Conservation (phyloP, 1,139 yeast genomes). For the Geotrichum aggregatum region DNA sequence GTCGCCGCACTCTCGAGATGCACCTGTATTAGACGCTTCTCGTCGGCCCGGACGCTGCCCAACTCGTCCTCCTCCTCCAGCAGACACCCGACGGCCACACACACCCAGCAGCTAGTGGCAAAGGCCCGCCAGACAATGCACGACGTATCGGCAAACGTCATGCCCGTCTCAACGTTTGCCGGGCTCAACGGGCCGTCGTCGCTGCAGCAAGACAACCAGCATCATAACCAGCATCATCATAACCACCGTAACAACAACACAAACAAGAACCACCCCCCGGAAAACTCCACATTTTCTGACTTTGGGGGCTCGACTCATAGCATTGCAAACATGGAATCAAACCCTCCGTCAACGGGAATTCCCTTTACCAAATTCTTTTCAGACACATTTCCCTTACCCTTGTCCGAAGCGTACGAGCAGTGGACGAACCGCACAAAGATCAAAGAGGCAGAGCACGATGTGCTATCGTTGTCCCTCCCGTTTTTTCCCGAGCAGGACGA, state of each 20-base stretch:
- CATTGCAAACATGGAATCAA: neutral
- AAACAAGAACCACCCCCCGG: too few relatives aligned
- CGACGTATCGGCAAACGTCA: neutral
- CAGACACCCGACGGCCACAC: neutral
- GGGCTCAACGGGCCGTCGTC: neutral
- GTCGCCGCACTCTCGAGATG: neutral
- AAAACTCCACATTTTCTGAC: too few relatives aligned
- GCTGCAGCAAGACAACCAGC: neutral
- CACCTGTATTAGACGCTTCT: neutral
- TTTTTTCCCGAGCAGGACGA: slow-evolving; percentile 55
- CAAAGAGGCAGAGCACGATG: slow-evolving; percentile 40
- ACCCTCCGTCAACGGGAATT: slow-evolving; percentile 36
- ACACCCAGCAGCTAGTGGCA: neutral
- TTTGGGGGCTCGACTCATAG: neutral
- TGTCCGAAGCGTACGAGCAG: slow-evolving; percentile 42
- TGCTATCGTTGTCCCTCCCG: slow-evolving; percentile 51
- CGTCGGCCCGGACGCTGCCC: neutral
- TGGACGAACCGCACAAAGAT: slow-evolving; percentile 44
- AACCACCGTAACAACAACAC: neutral
- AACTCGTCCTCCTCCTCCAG: neutral
- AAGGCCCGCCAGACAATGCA: neutral
- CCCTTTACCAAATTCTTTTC: slow-evolving; percentile 33
- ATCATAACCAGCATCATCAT: neutral
- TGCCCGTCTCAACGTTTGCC: neutral
- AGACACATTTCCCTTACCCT: slow-evolving; percentile 37